A percentile compares a stretch with the other conserved stretches of the same genome.
phyloP scores from a whole-genome alignment of 164 flowering plant species.

The Stephania cephalantha region DNA sequence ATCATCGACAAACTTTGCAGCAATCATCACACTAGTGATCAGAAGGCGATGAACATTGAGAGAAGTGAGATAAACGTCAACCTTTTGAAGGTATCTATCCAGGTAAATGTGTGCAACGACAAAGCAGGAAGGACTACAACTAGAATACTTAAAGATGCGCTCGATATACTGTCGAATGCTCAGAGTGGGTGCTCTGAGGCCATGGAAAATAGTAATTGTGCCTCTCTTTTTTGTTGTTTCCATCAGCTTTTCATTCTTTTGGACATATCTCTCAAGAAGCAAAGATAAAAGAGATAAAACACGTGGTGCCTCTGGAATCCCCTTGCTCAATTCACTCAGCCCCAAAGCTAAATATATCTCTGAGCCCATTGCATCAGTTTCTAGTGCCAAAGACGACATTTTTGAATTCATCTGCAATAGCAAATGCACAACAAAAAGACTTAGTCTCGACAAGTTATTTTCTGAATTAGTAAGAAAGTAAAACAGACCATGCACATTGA shows the following conservation, averaged over 20 bases:
- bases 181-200: slow-evolving; percentile 56
- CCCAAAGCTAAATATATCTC: slow-evolving; percentile 48
- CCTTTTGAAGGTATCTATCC: slow-evolving; percentile 49
- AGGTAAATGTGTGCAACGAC: slow-evolving; percentile 68
- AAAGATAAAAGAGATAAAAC: slow-evolving; percentile 50
- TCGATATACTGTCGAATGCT: slow-evolving; percentile 63
- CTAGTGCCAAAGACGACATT: slow-evolving; percentile 42
- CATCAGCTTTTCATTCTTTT: slow-evolving; percentile 46
- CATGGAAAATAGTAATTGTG: slow-evolving; percentile 60
- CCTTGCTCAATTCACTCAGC: slow-evolving; percentile 34
- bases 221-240: slow-evolving; percentile 43
- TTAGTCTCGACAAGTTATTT: not conserved
- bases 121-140: slow-evolving; percentile 88
- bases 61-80: slow-evolving; percentile 45
- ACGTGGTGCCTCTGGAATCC: slow-evolving; percentile 37
- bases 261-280: slow-evolving; percentile 51
- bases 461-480: not conserved
- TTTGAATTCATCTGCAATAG: slow-evolving; percentile 1
- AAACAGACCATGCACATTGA: not conserved
- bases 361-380: slow-evolving; percentile 24
- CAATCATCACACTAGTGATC: slow-evolving; percentile 72
- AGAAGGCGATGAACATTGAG: slow-evolving; percentile 83
- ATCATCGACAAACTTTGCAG: slow-evolving; percentile 82
- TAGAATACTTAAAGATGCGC: slow-evolving; percentile 76
- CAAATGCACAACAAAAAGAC: not conserved